Percentiles rank a stretch among this genome's conserved stretches.
Conservation (phyloP, 2,329 filamentous ascomycete genomes). For the Pseudogymnoascus sp. region DNA sequence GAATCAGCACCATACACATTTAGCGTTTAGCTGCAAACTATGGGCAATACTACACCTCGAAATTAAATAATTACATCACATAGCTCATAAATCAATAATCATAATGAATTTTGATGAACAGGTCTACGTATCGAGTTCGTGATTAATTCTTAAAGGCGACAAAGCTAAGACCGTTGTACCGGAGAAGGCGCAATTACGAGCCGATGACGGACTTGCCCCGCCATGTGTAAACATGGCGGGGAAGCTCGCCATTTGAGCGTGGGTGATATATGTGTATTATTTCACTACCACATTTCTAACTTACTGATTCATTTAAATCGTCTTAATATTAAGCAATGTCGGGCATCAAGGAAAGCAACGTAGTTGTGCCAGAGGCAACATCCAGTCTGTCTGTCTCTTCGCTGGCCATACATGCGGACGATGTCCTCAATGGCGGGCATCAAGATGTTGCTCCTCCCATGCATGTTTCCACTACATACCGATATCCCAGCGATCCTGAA, state of each 20-base stretch:
- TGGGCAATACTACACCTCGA: not conserved
- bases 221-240: not conserved
- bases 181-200: slow-evolving; percentile 5
- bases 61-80: not conserved
- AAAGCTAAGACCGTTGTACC: not conserved
- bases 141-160: not conserved
- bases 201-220: slow-evolving; percentile 5
- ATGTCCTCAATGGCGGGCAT: slow-evolving; percentile 59
- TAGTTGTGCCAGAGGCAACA: not conserved
- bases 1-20: not conserved
- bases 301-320: not conserved
- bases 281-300: not conserved
- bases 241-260: not conserved
- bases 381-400: slow-evolving; percentile 50
- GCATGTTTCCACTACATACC: slow-evolving; percentile 87
- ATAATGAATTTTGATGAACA: too few relatives aligned
- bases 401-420: slow-evolving; percentile 73
- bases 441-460: slow-evolving; percentile 80
- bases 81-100: not conserved
- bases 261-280: not conserved
- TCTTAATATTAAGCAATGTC: not conserved
- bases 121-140: not conserved
- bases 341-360: not conserved
- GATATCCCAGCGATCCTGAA: slow-evolving; percentile 67
- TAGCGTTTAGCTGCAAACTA: not conserved